Evolutionary conservation across 495 filamentous ascomycete species (phyloP).

Genomic region (Penicillium waksmanii): DNA sequence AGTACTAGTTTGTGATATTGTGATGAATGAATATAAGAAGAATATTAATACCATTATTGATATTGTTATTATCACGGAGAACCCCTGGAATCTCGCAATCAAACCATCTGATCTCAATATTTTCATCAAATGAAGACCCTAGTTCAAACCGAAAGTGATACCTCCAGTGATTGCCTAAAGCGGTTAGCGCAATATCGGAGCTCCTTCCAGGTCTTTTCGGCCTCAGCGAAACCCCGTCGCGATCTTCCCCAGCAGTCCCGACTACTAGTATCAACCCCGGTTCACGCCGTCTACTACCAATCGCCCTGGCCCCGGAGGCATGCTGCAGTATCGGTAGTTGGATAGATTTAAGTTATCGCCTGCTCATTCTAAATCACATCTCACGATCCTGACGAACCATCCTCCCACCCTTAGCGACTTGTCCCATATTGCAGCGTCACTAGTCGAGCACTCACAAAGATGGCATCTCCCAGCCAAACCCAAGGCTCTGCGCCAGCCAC

Average conservation of each 20-base stretch:
- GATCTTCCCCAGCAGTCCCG: slow-evolving; percentile 2
- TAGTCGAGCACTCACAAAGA: slow-evolving; percentile 15
- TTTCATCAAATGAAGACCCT: background rate
- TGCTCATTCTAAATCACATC: slow-evolving; percentile 5
- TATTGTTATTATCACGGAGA: no score
- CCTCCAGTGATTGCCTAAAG: slow-evolving; percentile 17
- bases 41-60: no score
- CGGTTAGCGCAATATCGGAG: slow-evolving; percentile 28
- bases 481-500: slow-evolving; percentile 39
- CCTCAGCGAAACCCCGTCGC: slow-evolving; percentile 20
- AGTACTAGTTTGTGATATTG: no score
- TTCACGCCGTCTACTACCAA: background rate
- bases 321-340: no score
- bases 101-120: no score
- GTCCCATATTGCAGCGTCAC: background rate
- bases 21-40: no score
- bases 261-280: background rate
- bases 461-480: slow-evolving; percentile 48
- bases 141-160: background rate
- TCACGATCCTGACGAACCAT: slow-evolving; percentile 1
- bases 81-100: no score
- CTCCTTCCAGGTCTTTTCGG: slow-evolving; percentile 28
- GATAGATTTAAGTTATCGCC: background rate
- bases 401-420: slow-evolving; percentile 7
- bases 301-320: background rate